A percentile compares a stretch with the other conserved stretches of the same genome.
These are phyloP conservation scores for Candida insectalens DNA, from an alignment of 805 yeast genomes.

Conservation along the genomic window DNA sequence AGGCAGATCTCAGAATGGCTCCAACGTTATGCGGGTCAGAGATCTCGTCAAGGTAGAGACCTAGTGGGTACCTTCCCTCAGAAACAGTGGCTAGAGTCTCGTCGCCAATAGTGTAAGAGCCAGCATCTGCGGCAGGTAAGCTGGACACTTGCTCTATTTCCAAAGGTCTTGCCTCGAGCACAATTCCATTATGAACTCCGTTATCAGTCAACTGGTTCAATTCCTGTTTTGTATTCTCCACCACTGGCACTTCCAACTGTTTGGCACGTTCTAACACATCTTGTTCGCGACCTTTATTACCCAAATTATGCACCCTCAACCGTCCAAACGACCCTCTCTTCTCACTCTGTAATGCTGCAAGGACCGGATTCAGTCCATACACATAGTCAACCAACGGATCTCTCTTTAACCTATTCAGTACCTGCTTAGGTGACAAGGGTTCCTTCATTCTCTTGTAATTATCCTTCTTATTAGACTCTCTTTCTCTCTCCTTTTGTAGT, in stretches of 20 bases:
- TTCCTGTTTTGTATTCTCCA: constrained; percentile 32
- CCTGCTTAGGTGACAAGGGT: constrained; percentile 6
- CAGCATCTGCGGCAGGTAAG: background rate
- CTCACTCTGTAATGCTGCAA: constrained; percentile 53
- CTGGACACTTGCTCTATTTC: constrained; percentile 20
- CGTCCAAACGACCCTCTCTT: constrained; percentile 44
- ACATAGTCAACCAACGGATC: constrained; percentile 57
- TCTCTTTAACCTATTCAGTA: constrained; percentile 9
- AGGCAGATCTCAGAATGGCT: constrained; percentile 71
- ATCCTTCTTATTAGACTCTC: constrained; percentile 7
- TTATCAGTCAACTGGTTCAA: constrained; percentile 51
- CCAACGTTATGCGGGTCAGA: constrained; percentile 87
- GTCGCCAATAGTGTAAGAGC: background rate
- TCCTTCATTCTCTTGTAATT: constrained; percentile 4
- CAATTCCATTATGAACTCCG: constrained; percentile 77
- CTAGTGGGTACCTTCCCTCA: constrained; percentile 42
- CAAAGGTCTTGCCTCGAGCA: constrained; percentile 55
- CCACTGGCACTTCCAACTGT: constrained; percentile 28
- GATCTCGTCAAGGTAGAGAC: constrained; percentile 66
- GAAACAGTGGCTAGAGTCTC: background rate
- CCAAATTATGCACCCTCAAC: constrained; percentile 32
- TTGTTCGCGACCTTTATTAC: constrained; percentile 18
- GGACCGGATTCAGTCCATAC: constrained; percentile 68
- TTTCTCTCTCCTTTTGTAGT: constrained; percentile 22
- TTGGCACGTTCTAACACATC: constrained; percentile 41